Conservation (phyloP, 192 early-diverging fungal species). For the Backusella psychrophila region DNA sequence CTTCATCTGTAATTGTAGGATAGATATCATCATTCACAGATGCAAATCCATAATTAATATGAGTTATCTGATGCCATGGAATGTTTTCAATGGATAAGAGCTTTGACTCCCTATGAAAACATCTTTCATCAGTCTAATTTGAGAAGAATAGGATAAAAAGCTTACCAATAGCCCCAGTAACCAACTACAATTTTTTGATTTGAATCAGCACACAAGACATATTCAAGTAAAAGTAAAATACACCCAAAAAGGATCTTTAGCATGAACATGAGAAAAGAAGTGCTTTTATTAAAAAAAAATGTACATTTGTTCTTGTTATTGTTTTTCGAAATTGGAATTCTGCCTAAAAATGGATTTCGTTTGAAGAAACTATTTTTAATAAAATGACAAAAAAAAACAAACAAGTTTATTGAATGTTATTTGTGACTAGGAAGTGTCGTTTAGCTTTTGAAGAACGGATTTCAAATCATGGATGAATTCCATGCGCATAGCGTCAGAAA, state of each 20-base stretch:
- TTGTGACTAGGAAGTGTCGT: neutral
- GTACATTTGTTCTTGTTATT: neutral
- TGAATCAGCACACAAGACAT: neutral
- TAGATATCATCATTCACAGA: neutral
- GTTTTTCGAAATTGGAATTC: neutral
- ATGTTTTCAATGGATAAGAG: conserved; percentile 3
- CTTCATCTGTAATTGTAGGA: neutral
- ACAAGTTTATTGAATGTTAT: neutral
- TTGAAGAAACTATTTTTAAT: neutral
- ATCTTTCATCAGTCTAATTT: neutral
- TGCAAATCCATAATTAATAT: conserved; percentile 8
- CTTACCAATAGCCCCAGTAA: neutral
- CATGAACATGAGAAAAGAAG: neutral
- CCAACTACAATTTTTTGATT: neutral
- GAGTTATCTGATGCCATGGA: conserved; percentile 3
- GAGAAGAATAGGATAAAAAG: neutral
- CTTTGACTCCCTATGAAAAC: neutral
- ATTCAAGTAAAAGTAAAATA: neutral
- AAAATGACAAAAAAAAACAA: neutral
- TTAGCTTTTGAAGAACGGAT: neutral
- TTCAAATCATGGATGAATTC: neutral
- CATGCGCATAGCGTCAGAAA: neutral
- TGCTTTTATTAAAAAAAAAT: neutral
- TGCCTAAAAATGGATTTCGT: neutral
- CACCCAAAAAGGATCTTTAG: neutral